Conservation (phyloP, 768 basidiomycete genomes). For the Lactarius hatsudake region DNA sequence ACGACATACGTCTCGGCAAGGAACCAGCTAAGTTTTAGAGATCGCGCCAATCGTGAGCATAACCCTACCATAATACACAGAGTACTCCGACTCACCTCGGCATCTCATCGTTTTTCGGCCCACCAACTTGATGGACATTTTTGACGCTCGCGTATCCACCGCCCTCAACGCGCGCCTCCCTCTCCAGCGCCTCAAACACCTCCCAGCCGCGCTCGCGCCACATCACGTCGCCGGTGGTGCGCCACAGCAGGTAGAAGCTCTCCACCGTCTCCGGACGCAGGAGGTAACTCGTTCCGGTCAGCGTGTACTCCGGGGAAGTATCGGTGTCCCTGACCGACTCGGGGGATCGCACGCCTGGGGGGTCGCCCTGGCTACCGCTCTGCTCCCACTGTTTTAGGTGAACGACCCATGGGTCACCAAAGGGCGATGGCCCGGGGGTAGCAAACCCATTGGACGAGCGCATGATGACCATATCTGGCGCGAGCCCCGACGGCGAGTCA, state of each 20-base stretch:
- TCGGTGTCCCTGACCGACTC: not conserved
- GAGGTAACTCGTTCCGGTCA: conserved; percentile 48
- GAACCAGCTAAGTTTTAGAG: conserved; percentile 41
- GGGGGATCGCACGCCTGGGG: conserved; percentile 10
- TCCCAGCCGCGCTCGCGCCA: conserved; percentile 74
- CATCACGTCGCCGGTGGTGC: conserved; percentile 58
- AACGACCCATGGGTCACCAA: conserved; percentile 7
- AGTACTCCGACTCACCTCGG: conserved; percentile 52
- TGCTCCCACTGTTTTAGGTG: conserved; percentile 29
- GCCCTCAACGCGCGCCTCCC: conserved; percentile 50
- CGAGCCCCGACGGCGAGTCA: conserved; percentile 66
- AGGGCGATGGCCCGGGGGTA: conserved; percentile 18
- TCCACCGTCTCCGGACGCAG: conserved; percentile 74
- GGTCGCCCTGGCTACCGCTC: conserved; percentile 9
- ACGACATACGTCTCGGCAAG: conserved; percentile 48
- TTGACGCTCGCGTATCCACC: conserved; percentile 60
- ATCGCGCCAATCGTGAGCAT: not conserved
- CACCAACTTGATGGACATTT: conserved; percentile 44
- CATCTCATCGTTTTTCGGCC: conserved; percentile 51
- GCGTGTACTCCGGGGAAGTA: conserved; percentile 48
- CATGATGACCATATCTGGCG: conserved; percentile 56
- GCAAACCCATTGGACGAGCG: not conserved
- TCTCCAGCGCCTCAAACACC: conserved; percentile 66
- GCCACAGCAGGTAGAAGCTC: conserved; percentile 69
- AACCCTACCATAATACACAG: not conserved